Evolutionary conservation across 345 rosid genomes (phyloP).

Genomic region (Brassica cretica): DNA sequence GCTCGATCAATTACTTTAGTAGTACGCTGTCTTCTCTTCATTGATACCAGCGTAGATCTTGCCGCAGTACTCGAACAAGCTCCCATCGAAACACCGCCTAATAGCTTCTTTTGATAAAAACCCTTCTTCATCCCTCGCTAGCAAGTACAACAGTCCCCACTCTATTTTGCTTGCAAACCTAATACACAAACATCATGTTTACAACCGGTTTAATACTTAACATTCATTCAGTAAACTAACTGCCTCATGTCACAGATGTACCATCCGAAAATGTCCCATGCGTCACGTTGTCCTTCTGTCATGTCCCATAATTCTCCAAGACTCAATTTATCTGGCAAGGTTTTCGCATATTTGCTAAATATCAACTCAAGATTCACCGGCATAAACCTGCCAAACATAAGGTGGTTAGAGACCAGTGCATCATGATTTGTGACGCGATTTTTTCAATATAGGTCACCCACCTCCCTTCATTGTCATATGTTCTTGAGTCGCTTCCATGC

Average conservation of each 20-base stretch:
- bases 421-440: background rate
- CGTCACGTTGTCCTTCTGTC: conserved; percentile 66
- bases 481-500: conserved; percentile 73
- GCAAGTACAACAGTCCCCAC: conserved; percentile 62
- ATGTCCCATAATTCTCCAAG: conserved; percentile 70
- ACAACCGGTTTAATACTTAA: background rate
- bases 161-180: conserved; percentile 65
- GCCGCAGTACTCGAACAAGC: conserved; percentile 78
- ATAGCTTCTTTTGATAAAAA: conserved; percentile 76
- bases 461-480: conserved; percentile 89
- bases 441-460: background rate
- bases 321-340: conserved; percentile 64
- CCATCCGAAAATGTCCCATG: conserved; percentile 76
- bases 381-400: conserved; percentile 43
- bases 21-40: conserved; percentile 39
- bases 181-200: background rate
- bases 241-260: conserved; percentile 3
- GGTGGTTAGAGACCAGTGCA: background rate
- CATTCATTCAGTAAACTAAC: background rate
- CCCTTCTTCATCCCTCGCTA: conserved; percentile 81
- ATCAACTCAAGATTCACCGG: conserved; percentile 66
- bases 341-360: conserved; percentile 78
- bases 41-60: conserved; percentile 41
- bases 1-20: conserved; percentile 1
- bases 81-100: conserved; percentile 73